Base-by-base conservation (phyloP, 2,329 filamentous ascomycete genomes). In the Talaromyces sp. region DNA sequence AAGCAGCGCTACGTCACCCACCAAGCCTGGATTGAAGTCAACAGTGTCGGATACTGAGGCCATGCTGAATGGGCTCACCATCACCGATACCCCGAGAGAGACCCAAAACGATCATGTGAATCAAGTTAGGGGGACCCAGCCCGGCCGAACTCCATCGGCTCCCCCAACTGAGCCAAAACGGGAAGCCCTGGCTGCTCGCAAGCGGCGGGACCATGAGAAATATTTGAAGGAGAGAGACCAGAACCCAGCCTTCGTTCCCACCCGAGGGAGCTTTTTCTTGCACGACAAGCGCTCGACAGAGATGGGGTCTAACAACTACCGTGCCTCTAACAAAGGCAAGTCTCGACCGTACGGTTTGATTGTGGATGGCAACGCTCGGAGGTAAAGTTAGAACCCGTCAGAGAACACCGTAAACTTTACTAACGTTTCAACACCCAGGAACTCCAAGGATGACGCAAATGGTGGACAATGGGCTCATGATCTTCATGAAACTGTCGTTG, bases 251-350 rank as follows among this genome's bases (percentile, higher is more conserved):
- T 96, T 96, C 75, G 93, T 97, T 50, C 93, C 94, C 49, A 97
- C 95, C 67, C 82, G 93, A 61, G 94, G 94, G 54, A 88, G 90
- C 57, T 97, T 97, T 79, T 97, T 97, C 77, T 91, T 97, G 85
- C 93, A 97, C 73, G 94, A 97, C 70, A 90, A 94, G 67, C 85
- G 91, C 57, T 87, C 90, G 63, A 84, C 88, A 51, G 88, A 88
- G n/a, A 83, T 87, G 40, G 85, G 86, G 60, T 83, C 86, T 48
- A 93, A 92, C 73, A 88, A 88, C 48, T 91, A 93, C 73, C 82
- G 89, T 52, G 84, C 86, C 11, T 65, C 60, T 51, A 72, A 61
- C 53, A 75, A 73, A 59, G 55, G 68, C 84, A 72, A 90, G 85
- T 74, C 72, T 73, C 64, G 80, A 71, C 65, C 84, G 74, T 65